Evolutionary conservation across 495 filamentous ascomycete genomes (phyloP).

Genomic region (Penicillium manginii): DNA sequence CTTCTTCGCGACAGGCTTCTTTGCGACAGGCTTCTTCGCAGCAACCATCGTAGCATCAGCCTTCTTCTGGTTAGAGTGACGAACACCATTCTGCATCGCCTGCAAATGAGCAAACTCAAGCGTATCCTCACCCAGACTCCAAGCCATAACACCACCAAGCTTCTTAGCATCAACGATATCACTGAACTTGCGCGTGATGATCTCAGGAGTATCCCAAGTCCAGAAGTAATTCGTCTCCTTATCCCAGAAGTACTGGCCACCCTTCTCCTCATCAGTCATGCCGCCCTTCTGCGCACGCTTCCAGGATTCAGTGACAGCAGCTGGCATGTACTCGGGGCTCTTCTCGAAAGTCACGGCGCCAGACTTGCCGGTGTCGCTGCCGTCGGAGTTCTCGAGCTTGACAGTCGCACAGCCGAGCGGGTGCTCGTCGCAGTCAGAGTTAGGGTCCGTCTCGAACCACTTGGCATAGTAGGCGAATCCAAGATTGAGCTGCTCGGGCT

Average conservation of each 20-base stretch:
- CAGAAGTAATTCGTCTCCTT: conserved; percentile 63
- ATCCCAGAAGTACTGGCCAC: conserved; percentile 75
- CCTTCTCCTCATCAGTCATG: conserved; percentile 57
- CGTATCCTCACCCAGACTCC: conserved; percentile 75
- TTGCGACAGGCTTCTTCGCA: not conserved
- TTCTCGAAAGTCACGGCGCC: conserved; percentile 62
- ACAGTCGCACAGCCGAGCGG: conserved; percentile 67
- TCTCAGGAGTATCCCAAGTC: conserved; percentile 71
- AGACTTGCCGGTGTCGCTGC: conserved; percentile 64
- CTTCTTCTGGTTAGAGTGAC: conserved; percentile 18
- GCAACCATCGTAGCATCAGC: not conserved
- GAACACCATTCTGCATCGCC: conserved; percentile 55
- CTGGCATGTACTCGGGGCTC: conserved; percentile 52
- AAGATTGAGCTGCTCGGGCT: conserved; percentile 64
- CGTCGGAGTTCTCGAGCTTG: conserved; percentile 65
- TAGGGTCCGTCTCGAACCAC: conserved; percentile 66
- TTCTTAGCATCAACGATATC: conserved; percentile 59
- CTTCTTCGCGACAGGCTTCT: not conserved
- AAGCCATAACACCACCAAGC: conserved; percentile 73
- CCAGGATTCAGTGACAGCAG: conserved; percentile 47
- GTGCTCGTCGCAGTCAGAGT: conserved; percentile 43
- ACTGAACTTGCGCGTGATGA: conserved; percentile 66
- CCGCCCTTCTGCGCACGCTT: conserved; percentile 56
- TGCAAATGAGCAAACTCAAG: conserved; percentile 60
- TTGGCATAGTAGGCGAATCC: conserved; percentile 78